These are phyloP conservation scores for Adansonia gregorii DNA, from an alignment of 441 rosid species.

Conservation along the genomic window DNA sequence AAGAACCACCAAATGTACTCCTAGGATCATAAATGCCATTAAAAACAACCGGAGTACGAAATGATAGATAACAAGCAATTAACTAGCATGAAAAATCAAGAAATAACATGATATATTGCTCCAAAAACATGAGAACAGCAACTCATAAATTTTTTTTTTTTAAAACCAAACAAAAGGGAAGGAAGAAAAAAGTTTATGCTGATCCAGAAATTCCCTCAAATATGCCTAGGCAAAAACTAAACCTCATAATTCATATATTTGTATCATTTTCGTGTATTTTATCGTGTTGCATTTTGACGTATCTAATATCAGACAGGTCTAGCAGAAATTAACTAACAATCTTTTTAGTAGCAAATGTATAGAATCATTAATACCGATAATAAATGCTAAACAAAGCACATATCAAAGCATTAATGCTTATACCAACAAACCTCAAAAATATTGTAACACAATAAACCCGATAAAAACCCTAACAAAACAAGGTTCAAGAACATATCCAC, in stretches of 20 bases:
- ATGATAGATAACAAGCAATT: background rate
- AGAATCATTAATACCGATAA: constrained; percentile 28
- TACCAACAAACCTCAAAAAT: constrained; percentile 22
- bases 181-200: constrained; percentile 8
- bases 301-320: too few relatives aligned
- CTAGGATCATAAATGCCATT: background rate
- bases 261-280: too few relatives aligned
- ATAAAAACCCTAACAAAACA: constrained; percentile 30
- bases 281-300: too few relatives aligned
- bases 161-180: constrained; percentile 1
- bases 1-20: constrained; percentile 4
- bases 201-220: constrained; percentile 20
- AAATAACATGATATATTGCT: constrained; percentile 15
- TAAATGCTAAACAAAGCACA: constrained; percentile 21
- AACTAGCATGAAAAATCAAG: constrained; percentile 12
- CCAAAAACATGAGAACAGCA: constrained; percentile 19
- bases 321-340: background rate
- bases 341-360: constrained; percentile 18
- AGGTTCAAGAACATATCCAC: constrained; percentile 1
- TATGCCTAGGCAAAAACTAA: background rate
- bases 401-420: constrained; percentile 27
- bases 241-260: too few relatives aligned
- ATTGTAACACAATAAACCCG: constrained; percentile 10
- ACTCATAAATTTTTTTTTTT: constrained; percentile 1
- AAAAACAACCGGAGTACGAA: background rate